Base-by-base conservation (phyloP, 2,329 filamentous ascomycete genomes). In the Ascochyta viciae-villosae region DNA sequence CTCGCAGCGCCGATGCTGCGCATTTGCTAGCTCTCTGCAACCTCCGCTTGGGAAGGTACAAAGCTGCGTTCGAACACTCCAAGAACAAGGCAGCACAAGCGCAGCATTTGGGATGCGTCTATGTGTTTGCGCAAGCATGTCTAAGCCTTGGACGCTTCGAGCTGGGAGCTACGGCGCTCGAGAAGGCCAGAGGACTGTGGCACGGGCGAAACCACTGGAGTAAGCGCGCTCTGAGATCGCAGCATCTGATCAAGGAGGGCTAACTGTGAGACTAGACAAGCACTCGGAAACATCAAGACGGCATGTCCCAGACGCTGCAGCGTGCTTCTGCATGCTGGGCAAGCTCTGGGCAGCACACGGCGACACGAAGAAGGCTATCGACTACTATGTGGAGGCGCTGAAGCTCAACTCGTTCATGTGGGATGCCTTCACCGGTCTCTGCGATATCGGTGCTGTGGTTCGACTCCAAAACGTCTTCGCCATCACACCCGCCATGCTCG, bases 371-470 rank as follows among this genome's bases (percentile, higher is more conserved):
- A 92, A 91, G 75, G 93, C 95, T 7, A 87, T 94, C 15, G 85
- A 90, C 63, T 92, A 87, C 74, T 98, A 95, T 72, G 92, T 96
- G 64, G 92, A 96, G 57, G 87, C 93, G 6, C 80, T 99, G 67
- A 96, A 93, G 77, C 76, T 88, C 50, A 99, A 98, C 70, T 93
- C 95, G 1, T 94, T 98, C 76, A 95, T 96, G 85, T 99, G 95
- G 95, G 95, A 99, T 80, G 93, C 94, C 0, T 98, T 98, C 68
- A 87, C 89, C 22, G 89, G 87, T 15, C 83, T 99, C 7, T 96
- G 93, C 73, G 92, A 97, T 71, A 91, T 85, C 39, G 87, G 85
- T 79, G 89, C 92, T 40, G 88, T 87, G 63, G 83, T 98, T 50
- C 87, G 90, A 52, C 87, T 95, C 9, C 85, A 88, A 24, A 96